phyloP scores from a whole-genome alignment of 176 grass and related monocot species.

The Cenchrus fungigraminus region DNA sequence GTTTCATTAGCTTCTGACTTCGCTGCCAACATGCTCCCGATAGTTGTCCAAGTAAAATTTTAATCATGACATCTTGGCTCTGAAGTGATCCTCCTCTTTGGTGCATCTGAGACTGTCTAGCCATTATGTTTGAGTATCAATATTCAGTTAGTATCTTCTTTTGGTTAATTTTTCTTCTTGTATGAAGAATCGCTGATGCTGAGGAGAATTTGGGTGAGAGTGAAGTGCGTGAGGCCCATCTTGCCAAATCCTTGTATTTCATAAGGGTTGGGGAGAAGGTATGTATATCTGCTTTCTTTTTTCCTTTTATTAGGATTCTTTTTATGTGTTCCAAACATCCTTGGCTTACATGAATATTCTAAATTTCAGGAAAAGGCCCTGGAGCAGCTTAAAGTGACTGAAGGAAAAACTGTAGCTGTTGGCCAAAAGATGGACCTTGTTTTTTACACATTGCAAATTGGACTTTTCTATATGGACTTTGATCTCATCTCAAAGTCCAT shows the following conservation, averaged over 20 bases:
- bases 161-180: slow-evolving; percentile 26
- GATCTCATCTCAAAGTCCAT: slow-evolving; percentile 96
- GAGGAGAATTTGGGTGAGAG: slow-evolving; percentile 99
- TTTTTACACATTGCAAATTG: slow-evolving; percentile 89
- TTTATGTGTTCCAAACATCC: slow-evolving; percentile 10
- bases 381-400: slow-evolving; percentile 93
- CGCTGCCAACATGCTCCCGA: not conserved
- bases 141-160: slow-evolving; percentile 10
- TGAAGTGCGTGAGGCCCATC: slow-evolving; percentile 99
- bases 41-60: slow-evolving; percentile 1
- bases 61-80: not conserved
- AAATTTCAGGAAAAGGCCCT: slow-evolving; percentile 85
- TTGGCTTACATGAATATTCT: slow-evolving; percentile 10
- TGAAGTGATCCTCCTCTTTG: not conserved
- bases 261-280: slow-evolving; percentile 93
- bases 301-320: not conserved
- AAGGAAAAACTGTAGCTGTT: slow-evolving; percentile 97
- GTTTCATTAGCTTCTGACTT: not conserved
- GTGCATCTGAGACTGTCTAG: not conserved
- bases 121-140: slow-evolving; percentile 20
- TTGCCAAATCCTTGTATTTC: slow-evolving; percentile 86
- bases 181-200: slow-evolving; percentile 88
- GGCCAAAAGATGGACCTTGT: slow-evolving; percentile 99
- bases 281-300: slow-evolving; percentile 43
- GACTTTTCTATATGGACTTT: slow-evolving; percentile 96